These are phyloP conservation scores for Eleusine indica DNA, from an alignment of 176 grass and related monocot genomes.

Conservation along the genomic window DNA sequence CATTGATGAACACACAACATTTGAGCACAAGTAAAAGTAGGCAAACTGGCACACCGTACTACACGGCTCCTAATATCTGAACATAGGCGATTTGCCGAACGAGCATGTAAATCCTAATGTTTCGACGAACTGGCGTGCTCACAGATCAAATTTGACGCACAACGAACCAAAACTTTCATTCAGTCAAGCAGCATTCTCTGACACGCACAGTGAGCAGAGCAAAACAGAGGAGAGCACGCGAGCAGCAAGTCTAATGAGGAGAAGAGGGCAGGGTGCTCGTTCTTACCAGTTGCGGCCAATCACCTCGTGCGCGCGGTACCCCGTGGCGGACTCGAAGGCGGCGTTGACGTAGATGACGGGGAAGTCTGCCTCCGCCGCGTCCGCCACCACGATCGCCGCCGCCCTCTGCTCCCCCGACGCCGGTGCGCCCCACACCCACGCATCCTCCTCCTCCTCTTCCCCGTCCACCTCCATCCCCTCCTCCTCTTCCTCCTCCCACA, in stretches of 20 bases:
- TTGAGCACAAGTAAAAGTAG: not conserved
- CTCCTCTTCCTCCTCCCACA: constrained; percentile 41
- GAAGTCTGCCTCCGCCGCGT: constrained; percentile 79
- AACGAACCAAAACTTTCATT: not conserved
- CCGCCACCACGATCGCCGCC: constrained; percentile 77
- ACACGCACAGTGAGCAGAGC: not conserved
- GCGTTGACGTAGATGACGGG: constrained; percentile 98
- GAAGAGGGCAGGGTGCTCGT: too few relatives aligned
- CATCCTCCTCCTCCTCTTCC: constrained; percentile 11
- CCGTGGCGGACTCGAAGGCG: constrained; percentile 87
- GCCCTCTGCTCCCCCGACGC: constrained; percentile 40
- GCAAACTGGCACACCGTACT: not conserved
- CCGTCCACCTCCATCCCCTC: constrained; percentile 38
- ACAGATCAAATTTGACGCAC: not conserved
- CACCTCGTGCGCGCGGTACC: constrained; percentile 94
- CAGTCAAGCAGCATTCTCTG: constrained; percentile 16
- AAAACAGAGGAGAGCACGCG: not conserved
- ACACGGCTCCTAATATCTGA: not conserved
- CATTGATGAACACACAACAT: too few relatives aligned
- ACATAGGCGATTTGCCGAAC: not conserved
- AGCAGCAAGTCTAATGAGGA: not conserved
- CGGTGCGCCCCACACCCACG: constrained; percentile 33
- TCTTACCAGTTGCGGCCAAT: constrained; percentile 94
- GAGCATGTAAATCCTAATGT: not conserved
- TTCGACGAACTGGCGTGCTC: not conserved